Percentiles rank a stretch among this genome's conserved stretches.
These are phyloP conservation scores for Chytridiales sp. DNA, from an alignment of 371 early-diverging fungal species.

Conservation along the genomic window DNA sequence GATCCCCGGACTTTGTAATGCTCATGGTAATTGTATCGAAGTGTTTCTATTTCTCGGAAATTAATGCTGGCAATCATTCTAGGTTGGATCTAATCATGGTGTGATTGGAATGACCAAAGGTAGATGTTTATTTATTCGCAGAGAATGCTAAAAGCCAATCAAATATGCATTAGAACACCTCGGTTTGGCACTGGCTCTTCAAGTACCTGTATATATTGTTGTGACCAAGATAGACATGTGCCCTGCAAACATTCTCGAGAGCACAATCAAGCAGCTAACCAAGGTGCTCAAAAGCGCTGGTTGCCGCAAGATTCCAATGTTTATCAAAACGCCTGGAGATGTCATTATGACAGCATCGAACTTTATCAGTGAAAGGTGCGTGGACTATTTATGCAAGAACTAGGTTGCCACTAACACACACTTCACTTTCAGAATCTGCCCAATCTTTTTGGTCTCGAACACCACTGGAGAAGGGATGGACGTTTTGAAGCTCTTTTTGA, in stretches of 20 bases:
- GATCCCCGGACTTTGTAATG: conserved; percentile 88
- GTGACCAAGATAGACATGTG: conserved; percentile 92
- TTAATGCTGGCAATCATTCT: background rate
- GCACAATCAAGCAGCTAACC: conserved; percentile 77
- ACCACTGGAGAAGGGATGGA: conserved; percentile 88
- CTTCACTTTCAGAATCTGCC: conserved; percentile 66
- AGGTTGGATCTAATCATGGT: conserved; percentile 84
- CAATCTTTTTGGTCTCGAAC: conserved; percentile 91
- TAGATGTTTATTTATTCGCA: conserved; percentile 11
- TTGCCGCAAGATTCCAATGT: conserved; percentile 88
- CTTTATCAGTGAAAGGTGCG: conserved; percentile 71
- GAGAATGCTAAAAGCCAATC: conserved; percentile 5
- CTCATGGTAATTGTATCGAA: conserved; percentile 59
- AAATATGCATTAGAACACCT: conserved; percentile 64
- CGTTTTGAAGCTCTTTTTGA: conserved; percentile 78
- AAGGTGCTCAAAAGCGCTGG: conserved; percentile 83
- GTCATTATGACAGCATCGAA: conserved; percentile 79
- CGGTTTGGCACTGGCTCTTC: conserved; percentile 81
- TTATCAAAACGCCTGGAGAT: conserved; percentile 72
- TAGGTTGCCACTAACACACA: background rate
- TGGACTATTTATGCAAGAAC: background rate
- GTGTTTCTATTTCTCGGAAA: background rate
- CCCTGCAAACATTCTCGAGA: conserved; percentile 78
- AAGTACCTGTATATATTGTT: conserved; percentile 85
- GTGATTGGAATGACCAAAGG: conserved; percentile 89